Conservation (phyloP, 2,329 filamentous ascomycete genomes). For the Diplodia sapinea region DNA sequence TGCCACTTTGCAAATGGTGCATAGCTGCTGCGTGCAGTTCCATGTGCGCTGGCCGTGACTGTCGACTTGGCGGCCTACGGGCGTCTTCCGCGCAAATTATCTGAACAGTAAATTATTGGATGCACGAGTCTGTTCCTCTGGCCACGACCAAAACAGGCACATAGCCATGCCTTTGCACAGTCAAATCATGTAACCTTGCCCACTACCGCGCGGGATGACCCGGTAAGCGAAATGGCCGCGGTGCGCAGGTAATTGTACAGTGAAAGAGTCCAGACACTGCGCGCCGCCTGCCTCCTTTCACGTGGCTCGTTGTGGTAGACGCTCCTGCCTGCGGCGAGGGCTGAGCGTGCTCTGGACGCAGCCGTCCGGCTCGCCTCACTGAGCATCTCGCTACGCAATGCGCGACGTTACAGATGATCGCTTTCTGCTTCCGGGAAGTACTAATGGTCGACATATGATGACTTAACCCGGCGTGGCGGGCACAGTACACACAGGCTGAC, state of each 20-base stretch:
- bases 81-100: constrained; percentile 21
- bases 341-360: constrained; percentile 11
- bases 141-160: constrained; percentile 12
- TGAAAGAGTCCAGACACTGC: constrained; percentile 1
- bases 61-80: background rate
- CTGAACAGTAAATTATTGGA: constrained; percentile 24
- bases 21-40: constrained; percentile 16
- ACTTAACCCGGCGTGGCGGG: constrained; percentile 13
- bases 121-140: constrained; percentile 20
- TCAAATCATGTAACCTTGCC: background rate
- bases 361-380: constrained; percentile 26
- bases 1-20: constrained; percentile 6
- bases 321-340: constrained; percentile 20
- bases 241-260: constrained; percentile 24
- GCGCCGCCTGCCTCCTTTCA: constrained; percentile 23
- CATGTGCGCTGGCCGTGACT: background rate
- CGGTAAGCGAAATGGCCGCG: constrained; percentile 27
- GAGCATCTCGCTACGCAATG: constrained; percentile 28
- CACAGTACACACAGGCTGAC: constrained; percentile 4
- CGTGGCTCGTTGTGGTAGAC: constrained; percentile 21
- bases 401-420: constrained; percentile 26
- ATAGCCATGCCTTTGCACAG: background rate
- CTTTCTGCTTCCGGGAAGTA: constrained; percentile 16
- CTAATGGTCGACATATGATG: constrained; percentile 21
- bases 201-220: constrained; percentile 16